Evolutionary conservation across 2,329 filamentous ascomycete genomes (phyloP).

Genomic region (Graphilbum sp.): DNA sequence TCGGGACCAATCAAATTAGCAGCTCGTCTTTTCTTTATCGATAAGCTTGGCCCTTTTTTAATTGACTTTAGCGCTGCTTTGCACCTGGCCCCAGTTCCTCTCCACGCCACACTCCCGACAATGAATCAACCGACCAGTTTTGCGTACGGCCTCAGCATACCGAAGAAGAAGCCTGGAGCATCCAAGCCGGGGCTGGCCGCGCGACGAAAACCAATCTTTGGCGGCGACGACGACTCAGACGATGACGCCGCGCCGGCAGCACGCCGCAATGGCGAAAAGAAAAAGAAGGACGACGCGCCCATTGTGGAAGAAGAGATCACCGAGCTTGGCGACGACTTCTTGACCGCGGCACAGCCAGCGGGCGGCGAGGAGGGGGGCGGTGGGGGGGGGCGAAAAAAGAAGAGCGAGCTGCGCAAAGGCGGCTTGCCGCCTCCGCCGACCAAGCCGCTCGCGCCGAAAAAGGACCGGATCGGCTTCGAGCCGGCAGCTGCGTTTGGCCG

Average conservation of each 20-base stretch:
- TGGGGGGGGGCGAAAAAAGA: conserved; percentile 8
- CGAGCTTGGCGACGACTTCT: conserved; percentile 36
- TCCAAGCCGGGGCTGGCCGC: conserved; percentile 36
- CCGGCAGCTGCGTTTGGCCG: conserved; percentile 30
- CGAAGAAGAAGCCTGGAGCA: conserved; percentile 25
- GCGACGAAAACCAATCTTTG: conserved; percentile 41
- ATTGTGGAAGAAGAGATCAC: conserved; percentile 38
- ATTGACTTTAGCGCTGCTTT: too few relatives aligned
- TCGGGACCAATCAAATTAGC: too few relatives aligned
- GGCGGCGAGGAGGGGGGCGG: too few relatives aligned
- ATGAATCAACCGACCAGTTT: conserved; percentile 6
- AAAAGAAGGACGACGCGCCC: conserved; percentile 5
- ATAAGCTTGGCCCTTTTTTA: too few relatives aligned
- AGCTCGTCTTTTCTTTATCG: too few relatives aligned
- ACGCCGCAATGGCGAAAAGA: conserved; percentile 1
- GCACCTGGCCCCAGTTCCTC: too few relatives aligned
- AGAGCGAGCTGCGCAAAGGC: background rate
- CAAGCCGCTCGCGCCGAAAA: conserved; percentile 6
- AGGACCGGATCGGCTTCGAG: background rate
- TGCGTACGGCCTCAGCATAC: conserved; percentile 12
- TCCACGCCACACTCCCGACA: background rate
- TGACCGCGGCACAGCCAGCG: conserved; percentile 11
- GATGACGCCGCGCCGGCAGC: conserved; percentile 20
- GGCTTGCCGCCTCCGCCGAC: conserved; percentile 22
- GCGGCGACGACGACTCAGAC: conserved; percentile 40